A percentile compares a stretch with the other conserved stretches of the same genome.
Conservation (phyloP, 805 yeast species). For the Naumovozyma castellii region DNA sequence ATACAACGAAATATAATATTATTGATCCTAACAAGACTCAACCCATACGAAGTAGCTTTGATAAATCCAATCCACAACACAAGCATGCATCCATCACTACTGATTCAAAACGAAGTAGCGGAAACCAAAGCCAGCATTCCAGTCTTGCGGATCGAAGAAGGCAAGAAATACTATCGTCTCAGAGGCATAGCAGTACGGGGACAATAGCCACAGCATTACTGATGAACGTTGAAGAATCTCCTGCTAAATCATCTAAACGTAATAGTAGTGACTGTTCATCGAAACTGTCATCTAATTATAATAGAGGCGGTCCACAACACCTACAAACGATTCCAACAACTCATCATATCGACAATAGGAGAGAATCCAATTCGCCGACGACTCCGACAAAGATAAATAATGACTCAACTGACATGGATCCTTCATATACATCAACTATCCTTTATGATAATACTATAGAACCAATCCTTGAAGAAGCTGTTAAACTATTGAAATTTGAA, state of each 20-base stretch:
- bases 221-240: background rate
- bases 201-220: background rate
- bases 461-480: slow-evolving; percentile 24
- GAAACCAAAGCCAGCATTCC: background rate
- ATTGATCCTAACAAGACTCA: too few relatives aligned
- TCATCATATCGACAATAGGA: background rate
- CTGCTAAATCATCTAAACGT: background rate
- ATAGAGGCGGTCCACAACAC: too few relatives aligned
- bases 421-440: slow-evolving; percentile 2
- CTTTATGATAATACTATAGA: slow-evolving; percentile 8
- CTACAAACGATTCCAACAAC: background rate
- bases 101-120: background rate
- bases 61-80: too few relatives aligned
- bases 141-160: background rate
- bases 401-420: background rate
- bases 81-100: too few relatives aligned
- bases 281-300: too few relatives aligned
- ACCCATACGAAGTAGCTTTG: too few relatives aligned
- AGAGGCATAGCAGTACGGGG: background rate
- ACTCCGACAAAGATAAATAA: background rate
- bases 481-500: slow-evolving; percentile 14
- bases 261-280: background rate
- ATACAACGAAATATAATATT: too few relatives aligned
- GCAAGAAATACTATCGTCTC: background rate
- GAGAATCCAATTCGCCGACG: too few relatives aligned